phyloP scores from a whole-genome alignment of 257 asterid genomes.

The Paraleonurus japonicus region DNA sequence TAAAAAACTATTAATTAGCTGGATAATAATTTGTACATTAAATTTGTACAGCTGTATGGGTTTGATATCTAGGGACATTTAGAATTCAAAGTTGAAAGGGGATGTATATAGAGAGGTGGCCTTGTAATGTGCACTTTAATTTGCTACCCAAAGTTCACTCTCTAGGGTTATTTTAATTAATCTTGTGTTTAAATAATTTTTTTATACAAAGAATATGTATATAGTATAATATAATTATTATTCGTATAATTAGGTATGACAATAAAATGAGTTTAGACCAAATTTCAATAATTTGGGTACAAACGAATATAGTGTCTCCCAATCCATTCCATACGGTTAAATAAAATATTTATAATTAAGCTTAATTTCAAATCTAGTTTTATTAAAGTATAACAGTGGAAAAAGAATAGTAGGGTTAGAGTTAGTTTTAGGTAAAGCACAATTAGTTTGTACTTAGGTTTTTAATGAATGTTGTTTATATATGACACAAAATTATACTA shows the following conservation, averaged over 20 bases:
- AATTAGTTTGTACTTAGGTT: too few species aligned
- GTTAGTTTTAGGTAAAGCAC: too few species aligned
- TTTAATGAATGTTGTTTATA: too few species aligned
- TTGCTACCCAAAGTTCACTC: neutral
- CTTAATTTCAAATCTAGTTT: neutral
- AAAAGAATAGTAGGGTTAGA: too few species aligned
- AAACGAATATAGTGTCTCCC: neutral
- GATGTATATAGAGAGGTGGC: conserved; percentile 11
- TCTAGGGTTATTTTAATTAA: neutral
- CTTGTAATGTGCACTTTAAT: neutral
- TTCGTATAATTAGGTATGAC: neutral
- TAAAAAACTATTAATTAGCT: neutral
- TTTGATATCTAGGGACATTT: conserved; percentile 37
- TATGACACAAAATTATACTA: too few species aligned
- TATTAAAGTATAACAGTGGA: too few species aligned
- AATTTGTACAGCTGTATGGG: conserved; percentile 45
- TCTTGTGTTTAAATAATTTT: neutral
- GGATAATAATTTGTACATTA: neutral
- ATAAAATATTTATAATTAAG: neutral
- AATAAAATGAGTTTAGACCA: neutral
- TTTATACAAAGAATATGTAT: neutral
- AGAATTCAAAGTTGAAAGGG: conserved; percentile 30
- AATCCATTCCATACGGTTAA: neutral
- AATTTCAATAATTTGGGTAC: neutral
- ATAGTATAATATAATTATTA: too few species aligned